phyloP scores from a whole-genome alignment of 768 basidiomycete species.

The Agaricus sinodeliciosus region DNA sequence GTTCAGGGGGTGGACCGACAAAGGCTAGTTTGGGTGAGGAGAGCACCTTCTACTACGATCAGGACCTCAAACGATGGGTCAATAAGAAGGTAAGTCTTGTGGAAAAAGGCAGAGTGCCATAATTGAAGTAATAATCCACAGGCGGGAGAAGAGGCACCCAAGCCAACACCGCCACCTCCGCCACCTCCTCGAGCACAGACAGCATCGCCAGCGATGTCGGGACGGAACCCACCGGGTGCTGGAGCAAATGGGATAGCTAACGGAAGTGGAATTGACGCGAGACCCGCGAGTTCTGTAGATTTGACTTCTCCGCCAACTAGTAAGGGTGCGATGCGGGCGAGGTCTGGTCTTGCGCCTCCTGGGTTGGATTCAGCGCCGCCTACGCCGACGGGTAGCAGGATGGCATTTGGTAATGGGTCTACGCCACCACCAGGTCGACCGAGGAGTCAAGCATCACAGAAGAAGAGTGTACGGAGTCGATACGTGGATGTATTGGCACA shows the following conservation, averaged over 20 bases:
- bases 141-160: slow-evolving; percentile 51
- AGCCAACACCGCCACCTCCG: slow-evolving; percentile 43
- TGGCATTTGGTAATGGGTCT: slow-evolving; percentile 24
- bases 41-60: slow-evolving; percentile 86
- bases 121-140: slow-evolving; percentile 19
- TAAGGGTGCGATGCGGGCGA: slow-evolving; percentile 42
- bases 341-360: slow-evolving; percentile 59
- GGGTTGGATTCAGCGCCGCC: slow-evolving; percentile 38
- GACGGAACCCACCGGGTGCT: slow-evolving; percentile 16
- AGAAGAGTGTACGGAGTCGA: slow-evolving; percentile 72
- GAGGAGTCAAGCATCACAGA: slow-evolving; percentile 52
- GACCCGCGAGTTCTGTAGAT: slow-evolving; percentile 63
- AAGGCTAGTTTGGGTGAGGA: slow-evolving; percentile 93
- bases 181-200: slow-evolving; percentile 82
- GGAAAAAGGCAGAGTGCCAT: not conserved
- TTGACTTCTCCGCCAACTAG: slow-evolving; percentile 46
- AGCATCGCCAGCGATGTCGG: slow-evolving; percentile 65
- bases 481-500: slow-evolving; percentile 91
- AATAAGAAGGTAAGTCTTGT: slow-evolving; percentile 72
- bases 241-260: not conserved
- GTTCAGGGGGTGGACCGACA: slow-evolving; percentile 54
- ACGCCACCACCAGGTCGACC: slow-evolving; percentile 43
- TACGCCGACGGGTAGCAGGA: slow-evolving; percentile 38
- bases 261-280: slow-evolving; percentile 33
- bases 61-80: slow-evolving; percentile 93